These are phyloP conservation scores for Sugiyamaella novakii DNA, from an alignment of 1,139 yeast species.

Conservation along the genomic window DNA sequence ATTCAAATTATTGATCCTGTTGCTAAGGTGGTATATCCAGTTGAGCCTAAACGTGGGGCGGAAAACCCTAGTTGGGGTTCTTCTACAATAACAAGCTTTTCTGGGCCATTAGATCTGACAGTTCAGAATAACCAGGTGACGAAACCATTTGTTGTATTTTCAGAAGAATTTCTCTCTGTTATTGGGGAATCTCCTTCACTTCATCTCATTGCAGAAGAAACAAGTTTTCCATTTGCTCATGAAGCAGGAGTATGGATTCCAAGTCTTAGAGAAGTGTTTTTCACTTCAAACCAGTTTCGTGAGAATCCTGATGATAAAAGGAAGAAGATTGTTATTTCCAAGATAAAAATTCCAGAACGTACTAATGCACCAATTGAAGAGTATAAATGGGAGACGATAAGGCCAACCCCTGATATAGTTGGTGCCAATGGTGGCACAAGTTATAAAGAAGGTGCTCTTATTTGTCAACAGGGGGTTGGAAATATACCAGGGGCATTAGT, in stretches of 20 bases:
- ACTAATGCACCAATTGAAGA: conserved; percentile 16
- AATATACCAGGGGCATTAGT: conserved; percentile 27
- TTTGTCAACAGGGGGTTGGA: conserved; percentile 33
- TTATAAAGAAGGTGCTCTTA: conserved; percentile 28
- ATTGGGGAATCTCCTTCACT: conserved; percentile 23
- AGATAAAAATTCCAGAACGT: conserved; percentile 21
- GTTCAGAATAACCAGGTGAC: conserved; percentile 2
- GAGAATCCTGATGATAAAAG: conserved; percentile 18
- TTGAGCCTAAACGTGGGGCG: conserved; percentile 14
- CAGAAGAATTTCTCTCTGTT: conserved; percentile 20
- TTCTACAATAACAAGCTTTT: conserved; percentile 1
- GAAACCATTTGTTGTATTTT: conserved; percentile 26
- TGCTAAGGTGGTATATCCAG: conserved; percentile 6
- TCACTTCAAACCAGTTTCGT: conserved; percentile 30
- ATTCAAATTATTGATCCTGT: conserved; percentile 10
- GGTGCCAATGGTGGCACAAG: conserved; percentile 32
- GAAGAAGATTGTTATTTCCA: conserved; percentile 15
- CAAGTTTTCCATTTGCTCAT: conserved; percentile 31
- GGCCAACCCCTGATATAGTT: conserved; percentile 28
- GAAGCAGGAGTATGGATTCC: conserved; percentile 36
- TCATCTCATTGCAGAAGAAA: conserved; percentile 23
- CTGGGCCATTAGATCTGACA: conserved; percentile 15
- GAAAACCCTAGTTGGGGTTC: conserved; percentile 16
- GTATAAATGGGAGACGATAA: conserved; percentile 24
- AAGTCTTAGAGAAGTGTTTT: conserved; percentile 29